Base-by-base conservation (phyloP, 306 rosid genomes). In the Psophocarpus tetragonolobus region DNA sequence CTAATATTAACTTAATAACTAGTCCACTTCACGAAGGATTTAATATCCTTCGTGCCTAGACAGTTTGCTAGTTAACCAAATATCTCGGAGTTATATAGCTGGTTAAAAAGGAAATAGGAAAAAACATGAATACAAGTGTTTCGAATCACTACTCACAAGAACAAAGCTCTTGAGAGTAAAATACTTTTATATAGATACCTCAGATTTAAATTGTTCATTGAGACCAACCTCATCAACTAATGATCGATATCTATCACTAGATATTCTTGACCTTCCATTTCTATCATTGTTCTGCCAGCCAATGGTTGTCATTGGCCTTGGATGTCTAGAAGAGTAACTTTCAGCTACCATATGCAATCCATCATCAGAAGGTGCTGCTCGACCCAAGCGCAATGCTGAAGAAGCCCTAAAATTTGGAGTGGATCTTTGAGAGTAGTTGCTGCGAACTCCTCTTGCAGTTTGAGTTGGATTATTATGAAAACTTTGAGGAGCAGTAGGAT, bases 281-380 rank as follows among this genome's bases (percentile, higher is more conserved):
- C 96, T 77, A 20, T 89, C 93, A 60, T 79, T 82, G 41, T 74
- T 81, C 27, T 82, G 90, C 91, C 91, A 88, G 44, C 87, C 86
- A 32, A 35, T 36, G 9, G 74, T 39, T 73, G 90, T 67, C 76
- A 79, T 72, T 20, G 90, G 83, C 84, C 93, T 80, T 58, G 85
- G 83, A 75, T 87, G 88, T 78, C 96, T 85, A 14, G 84, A 68
- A 18, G 88, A 29, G 71, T 86, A 85, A 83, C 80, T 84, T 69
- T 87, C 95, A 15, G 90, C 74, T 15, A 69, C 87, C 86, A 83
- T 39, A 66, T 63, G 92, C 83, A 85, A 80, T 54, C 87, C 91
- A 80, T 85, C 93, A 47, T 87, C 88, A 23, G 86, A 42, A 66
- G 92, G 92, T 27, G 60, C 74, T 71, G 44, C 77, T 18, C 78